A percentile compares a stretch with the other conserved stretches of the same genome.
phyloP scores from a whole-genome alignment of 345 rosid species.

The Cochlearia excelsa region DNA sequence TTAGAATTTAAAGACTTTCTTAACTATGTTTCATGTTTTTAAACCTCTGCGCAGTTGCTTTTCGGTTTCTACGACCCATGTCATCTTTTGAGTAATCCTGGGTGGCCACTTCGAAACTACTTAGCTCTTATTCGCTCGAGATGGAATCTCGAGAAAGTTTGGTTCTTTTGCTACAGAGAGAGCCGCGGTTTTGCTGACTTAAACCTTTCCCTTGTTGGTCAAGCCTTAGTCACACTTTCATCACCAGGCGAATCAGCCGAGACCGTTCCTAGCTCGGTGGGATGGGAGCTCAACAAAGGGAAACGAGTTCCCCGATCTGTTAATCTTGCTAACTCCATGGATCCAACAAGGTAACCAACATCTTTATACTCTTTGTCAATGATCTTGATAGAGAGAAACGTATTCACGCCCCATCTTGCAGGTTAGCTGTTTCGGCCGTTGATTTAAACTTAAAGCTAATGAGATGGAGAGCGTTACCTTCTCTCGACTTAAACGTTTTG shows the following conservation, averaged over 20 bases:
- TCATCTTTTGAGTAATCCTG: conserved; percentile 83
- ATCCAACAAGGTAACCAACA: conserved; percentile 59
- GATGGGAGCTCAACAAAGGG: conserved; percentile 85
- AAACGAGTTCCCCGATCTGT: conserved; percentile 57
- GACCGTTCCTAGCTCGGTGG: conserved; percentile 64
- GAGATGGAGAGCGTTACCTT: conserved; percentile 97
- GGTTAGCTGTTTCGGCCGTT: conserved; percentile 87
- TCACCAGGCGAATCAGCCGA: conserved; percentile 54
- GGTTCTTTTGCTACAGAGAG: conserved; percentile 84
- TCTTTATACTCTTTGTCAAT: conserved; percentile 8
- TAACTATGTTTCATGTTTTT: too few relatives aligned
- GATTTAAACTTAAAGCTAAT: conserved; percentile 93
- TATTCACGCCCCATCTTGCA: conserved; percentile 28
- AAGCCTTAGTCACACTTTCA: conserved; percentile 56
- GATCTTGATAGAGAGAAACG: conserved; percentile 18
- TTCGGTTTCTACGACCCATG: conserved; percentile 92
- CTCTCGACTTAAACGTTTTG: conserved; percentile 65
- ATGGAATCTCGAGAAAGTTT: conserved; percentile 70
- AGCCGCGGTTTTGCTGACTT: conserved; percentile 86
- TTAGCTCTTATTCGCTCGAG: conserved; percentile 64
- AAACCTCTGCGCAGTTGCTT: conserved; percentile 47
- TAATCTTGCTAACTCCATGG: conserved; percentile 90
- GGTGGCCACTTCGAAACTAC: conserved; percentile 97
- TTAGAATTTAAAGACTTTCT: not conserved
- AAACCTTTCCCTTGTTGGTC: conserved; percentile 74